A percentile compares a stretch with the other conserved stretches of the same genome.
These are phyloP conservation scores for Monosporascus cannonballus DNA, from an alignment of 2,329 filamentous ascomycete genomes.

Conservation along the genomic window DNA sequence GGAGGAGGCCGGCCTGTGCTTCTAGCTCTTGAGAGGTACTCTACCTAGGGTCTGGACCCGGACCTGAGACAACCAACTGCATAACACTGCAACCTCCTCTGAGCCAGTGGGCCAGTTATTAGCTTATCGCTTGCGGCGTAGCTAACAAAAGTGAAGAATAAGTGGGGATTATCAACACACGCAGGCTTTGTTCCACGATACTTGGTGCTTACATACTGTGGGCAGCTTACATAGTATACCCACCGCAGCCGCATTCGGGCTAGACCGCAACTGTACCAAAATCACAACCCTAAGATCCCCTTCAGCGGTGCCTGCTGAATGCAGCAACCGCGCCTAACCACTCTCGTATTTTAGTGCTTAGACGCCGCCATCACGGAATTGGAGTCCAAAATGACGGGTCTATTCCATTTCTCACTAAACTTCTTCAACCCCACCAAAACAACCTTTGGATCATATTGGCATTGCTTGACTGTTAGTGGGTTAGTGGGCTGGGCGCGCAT, in stretches of 20 bases:
- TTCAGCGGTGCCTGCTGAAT: background rate
- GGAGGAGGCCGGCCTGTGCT: too few relatives aligned
- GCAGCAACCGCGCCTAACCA: background rate
- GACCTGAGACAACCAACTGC: too few relatives aligned
- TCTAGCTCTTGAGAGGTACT: too few relatives aligned
- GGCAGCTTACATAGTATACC: background rate
- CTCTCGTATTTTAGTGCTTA: background rate
- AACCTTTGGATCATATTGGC: background rate
- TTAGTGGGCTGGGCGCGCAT: too few relatives aligned
- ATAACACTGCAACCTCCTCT: too few relatives aligned
- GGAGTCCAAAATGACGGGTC: too few relatives aligned
- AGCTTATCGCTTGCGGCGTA: background rate
- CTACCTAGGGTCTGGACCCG: too few relatives aligned
- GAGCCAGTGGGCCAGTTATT: background rate
- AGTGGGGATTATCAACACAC: background rate
- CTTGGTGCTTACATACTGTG: background rate
- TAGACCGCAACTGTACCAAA: background rate
- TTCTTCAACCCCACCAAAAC: too few relatives aligned
- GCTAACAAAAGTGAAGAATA: background rate
- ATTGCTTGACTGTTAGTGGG: background rate
- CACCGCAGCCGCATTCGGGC: background rate
- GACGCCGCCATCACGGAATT: too few relatives aligned
- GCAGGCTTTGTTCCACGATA: background rate
- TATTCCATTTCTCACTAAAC: too few relatives aligned
- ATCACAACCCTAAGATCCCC: background rate